Evolutionary conservation across 2,329 filamentous ascomycete species (phyloP), one percentile per base, ranked within the genome.

Genomic region (Fusarium buharicum): DNA sequence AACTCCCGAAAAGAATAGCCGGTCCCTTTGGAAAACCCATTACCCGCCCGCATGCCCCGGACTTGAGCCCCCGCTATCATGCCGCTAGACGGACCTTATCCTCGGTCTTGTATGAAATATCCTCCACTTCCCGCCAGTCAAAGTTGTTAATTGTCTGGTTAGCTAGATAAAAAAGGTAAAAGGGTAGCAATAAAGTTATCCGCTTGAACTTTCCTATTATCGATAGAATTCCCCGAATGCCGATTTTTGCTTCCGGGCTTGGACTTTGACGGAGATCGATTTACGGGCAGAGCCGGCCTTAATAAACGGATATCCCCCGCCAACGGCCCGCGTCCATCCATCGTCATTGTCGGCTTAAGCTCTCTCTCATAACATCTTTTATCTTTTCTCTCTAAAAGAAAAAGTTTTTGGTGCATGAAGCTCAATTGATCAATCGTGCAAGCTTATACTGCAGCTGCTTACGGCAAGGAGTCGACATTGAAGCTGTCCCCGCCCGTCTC

Each of bases 1-100:
- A 70, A 70, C 59, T 69, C 67, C 67, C 67, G 65, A 67, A 64
- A 65, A 52, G 50, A 70, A 67, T 57, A 70, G 67, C 67, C 67
- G 66, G 58, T 17, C 36, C 14, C 38, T 45, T 49, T 67, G 67
- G 67, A 70, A 70, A 66, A 70, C 67, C 55, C 54, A 68, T 70
- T 70, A 70, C 59, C 67, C 67, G 62, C 65, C 58, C 40, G 28
- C 50, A 49, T 27, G 40, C 38, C 53, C 66, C 58, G 66, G 66
- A 68, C 58, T 69, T 69, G 64, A 20, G 38, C 62, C 66, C 66
- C 66, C 66, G 30, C 63, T 63, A 45, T 44, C 27, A 48, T 48
- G 31, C 30, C 49, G 34, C 24, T 18, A 48, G 45, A 17, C 46
- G 33, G 41, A 57, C 38, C 40, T 36, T 55, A 60, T 64, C 61